These are phyloP conservation scores for Grifola frondosa DNA, from an alignment of 1,284 basidiomycete species.

Conservation along the genomic window DNA sequence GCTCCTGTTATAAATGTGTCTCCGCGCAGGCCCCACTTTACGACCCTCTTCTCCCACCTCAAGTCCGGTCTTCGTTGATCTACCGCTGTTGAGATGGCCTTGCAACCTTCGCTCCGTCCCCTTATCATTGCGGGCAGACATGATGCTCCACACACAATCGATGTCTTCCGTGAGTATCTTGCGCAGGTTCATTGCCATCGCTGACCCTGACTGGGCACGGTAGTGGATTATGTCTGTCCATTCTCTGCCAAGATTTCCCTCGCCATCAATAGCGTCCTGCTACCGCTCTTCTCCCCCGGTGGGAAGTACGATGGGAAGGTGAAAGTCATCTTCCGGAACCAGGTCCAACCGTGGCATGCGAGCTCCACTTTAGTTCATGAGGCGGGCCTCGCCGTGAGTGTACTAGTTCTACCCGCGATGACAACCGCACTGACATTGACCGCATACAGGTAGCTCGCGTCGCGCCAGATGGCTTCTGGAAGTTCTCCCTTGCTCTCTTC, in stretches of 20 bases:
- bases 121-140: constrained; percentile 68
- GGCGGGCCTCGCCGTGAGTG: constrained; percentile 74
- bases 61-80: constrained; percentile 1
- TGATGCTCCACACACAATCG: constrained; percentile 79
- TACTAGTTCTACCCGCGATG: too few species aligned
- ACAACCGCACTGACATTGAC: not conserved
- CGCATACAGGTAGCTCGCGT: constrained; percentile 53
- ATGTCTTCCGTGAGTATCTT: constrained; percentile 68
- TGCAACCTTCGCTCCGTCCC: constrained; percentile 76
- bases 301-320: constrained; percentile 78
- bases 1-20: too few species aligned
- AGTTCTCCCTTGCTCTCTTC: constrained; percentile 75
- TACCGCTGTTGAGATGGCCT: constrained; percentile 57
- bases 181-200: too few species aligned
- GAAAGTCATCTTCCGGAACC: constrained; percentile 76
- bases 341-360: constrained; percentile 85
- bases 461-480: constrained; percentile 78
- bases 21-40: not conserved
- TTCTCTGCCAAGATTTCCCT: constrained; percentile 70
- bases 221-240: constrained; percentile 88
- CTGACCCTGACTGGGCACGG: not conserved
- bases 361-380: constrained; percentile 78
- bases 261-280: constrained; percentile 60
- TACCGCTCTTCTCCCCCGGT: constrained; percentile 55
- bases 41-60: not conserved